Evolutionary conservation across 2,329 filamentous ascomycete genomes (phyloP).

Genomic region (Elsinoe ampelina): DNA sequence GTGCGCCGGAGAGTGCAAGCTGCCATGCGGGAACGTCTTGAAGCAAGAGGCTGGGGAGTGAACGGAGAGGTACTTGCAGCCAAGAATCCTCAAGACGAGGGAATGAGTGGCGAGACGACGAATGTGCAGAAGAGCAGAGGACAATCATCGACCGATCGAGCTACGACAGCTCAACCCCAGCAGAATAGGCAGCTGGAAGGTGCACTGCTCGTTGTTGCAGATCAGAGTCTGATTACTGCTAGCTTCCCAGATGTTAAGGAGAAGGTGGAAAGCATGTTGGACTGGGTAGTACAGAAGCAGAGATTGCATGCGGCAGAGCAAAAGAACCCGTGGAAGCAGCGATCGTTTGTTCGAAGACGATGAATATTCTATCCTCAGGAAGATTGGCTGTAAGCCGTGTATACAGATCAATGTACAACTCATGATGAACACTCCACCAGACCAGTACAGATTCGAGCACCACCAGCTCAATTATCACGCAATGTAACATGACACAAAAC

Average conservation of each 20-base stretch:
- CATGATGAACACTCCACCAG: too few relatives aligned
- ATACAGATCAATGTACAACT: too few relatives aligned
- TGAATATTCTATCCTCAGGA: too few relatives aligned
- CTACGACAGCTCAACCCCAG: too few relatives aligned
- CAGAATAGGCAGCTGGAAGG: background rate
- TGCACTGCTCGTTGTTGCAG: background rate
- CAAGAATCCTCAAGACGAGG: background rate
- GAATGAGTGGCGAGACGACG: too few relatives aligned
- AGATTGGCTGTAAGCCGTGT: too few relatives aligned
- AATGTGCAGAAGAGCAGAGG: background rate
- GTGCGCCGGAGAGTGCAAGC: conserved; percentile 34
- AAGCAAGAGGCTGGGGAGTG: conserved; percentile 32
- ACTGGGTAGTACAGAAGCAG: background rate
- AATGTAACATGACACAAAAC: too few relatives aligned
- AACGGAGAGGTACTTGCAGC: background rate
- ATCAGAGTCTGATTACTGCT: background rate
- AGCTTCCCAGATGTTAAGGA: background rate
- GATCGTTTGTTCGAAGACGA: too few relatives aligned
- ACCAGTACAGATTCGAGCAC: too few relatives aligned
- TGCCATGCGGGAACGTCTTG: conserved; percentile 39
- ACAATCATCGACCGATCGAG: too few relatives aligned
- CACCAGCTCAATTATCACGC: too few relatives aligned
- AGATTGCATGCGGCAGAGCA: background rate
- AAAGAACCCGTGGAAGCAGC: too few relatives aligned
- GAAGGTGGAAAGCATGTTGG: background rate